Percentiles rank a stretch among this genome's conserved stretches.
Evolutionary conservation across 2,329 filamentous ascomycete genomes (phyloP).

Genomic region (Pyrenophora teres): DNA sequence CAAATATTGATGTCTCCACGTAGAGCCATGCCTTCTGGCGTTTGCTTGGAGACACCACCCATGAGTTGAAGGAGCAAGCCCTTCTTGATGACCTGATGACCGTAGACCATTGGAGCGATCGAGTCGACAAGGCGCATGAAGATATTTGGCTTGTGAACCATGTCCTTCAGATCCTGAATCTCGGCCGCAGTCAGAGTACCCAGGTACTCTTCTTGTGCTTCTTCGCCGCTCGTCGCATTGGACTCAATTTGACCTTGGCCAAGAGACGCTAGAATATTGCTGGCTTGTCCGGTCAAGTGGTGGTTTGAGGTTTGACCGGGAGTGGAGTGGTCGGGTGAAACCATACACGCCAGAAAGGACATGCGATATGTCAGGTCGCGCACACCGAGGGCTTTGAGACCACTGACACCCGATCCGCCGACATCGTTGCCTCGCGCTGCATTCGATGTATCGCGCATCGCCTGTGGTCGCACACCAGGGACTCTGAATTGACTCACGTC

Average conservation of each 20-base stretch:
- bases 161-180: constrained; percentile 86
- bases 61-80: constrained; percentile 91
- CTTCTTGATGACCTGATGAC: constrained; percentile 97
- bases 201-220: constrained; percentile 85
- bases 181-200: constrained; percentile 83
- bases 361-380: constrained; percentile 93
- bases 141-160: constrained; percentile 96
- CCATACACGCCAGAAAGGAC: constrained; percentile 97
- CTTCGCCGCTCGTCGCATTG: constrained; percentile 68
- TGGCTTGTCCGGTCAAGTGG: constrained; percentile 71
- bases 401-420: constrained; percentile 82
- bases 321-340: constrained; percentile 83
- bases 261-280: constrained; percentile 83
- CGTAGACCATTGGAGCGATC: constrained; percentile 95
- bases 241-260: constrained; percentile 73
- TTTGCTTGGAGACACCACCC: constrained; percentile 92
- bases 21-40: constrained; percentile 90
- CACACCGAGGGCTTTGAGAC: constrained; percentile 90
- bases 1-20: constrained; percentile 99
- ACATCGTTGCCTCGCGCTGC: constrained; percentile 75
- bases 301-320: constrained; percentile 75
- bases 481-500: constrained; percentile 94
- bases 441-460: constrained; percentile 80
- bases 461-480: constrained; percentile 81
- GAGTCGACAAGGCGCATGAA: constrained; percentile 92